Evolutionary conservation across 2,329 filamentous ascomycete genomes (phyloP).

Genomic region (Colletotrichum sp.): DNA sequence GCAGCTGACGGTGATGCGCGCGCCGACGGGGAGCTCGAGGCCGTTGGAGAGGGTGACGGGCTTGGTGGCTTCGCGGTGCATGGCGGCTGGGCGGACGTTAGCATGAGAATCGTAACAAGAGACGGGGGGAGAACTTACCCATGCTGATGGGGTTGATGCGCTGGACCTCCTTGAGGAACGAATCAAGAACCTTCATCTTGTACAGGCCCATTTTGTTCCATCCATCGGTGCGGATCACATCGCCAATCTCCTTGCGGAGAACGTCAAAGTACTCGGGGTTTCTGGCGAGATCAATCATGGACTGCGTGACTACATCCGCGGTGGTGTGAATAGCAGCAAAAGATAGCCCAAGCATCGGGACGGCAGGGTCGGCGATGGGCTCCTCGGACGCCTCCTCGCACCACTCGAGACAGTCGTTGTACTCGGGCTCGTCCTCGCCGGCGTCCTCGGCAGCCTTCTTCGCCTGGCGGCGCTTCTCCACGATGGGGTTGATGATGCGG

Average conservation of each 20-base stretch:
- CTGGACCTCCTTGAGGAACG: conserved; percentile 14
- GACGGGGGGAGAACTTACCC: background rate
- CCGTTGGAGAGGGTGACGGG: conserved; percentile 15
- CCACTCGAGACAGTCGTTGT: conserved; percentile 28
- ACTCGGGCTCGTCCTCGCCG: conserved; percentile 6
- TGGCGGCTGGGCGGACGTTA: too few species aligned
- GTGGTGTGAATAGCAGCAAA: conserved; percentile 29
- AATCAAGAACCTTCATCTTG: conserved; percentile 17
- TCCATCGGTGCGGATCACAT: conserved; percentile 22
- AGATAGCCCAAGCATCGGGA: conserved; percentile 20
- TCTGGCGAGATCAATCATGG: conserved; percentile 24
- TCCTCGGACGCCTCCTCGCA: conserved; percentile 11
- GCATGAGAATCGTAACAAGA: too few species aligned
- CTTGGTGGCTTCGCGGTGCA: conserved; percentile 15
- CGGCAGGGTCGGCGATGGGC: conserved; percentile 14
- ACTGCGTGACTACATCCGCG: conserved; percentile 22
- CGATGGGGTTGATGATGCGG: conserved; percentile 19
- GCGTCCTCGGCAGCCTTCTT: conserved; percentile 13
- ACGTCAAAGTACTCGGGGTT: conserved; percentile 25
- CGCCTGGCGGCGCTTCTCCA: conserved; percentile 16
- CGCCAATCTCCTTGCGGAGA: conserved; percentile 26
- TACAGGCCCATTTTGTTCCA: conserved; percentile 14
- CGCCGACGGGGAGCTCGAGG: conserved; percentile 8
- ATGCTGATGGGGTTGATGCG: conserved; percentile 8
- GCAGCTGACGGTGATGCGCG: conserved; percentile 9